Percentiles rank a stretch among this genome's conserved stretches.
Evolutionary conservation across 331 rosid species (phyloP).

Genomic region (Quercus tomentella): DNA sequence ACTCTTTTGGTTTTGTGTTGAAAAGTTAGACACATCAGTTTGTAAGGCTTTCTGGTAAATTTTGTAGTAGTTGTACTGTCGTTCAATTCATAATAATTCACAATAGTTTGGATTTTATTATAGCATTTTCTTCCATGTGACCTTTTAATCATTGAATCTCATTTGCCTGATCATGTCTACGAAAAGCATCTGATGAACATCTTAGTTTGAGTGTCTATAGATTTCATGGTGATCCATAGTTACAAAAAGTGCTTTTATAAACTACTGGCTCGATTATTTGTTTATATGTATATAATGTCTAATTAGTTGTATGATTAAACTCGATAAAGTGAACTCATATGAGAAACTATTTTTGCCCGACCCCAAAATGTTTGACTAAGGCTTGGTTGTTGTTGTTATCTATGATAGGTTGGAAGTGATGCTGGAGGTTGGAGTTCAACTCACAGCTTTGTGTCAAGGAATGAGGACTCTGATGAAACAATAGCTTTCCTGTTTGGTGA

Average conservation of each 20-base stretch:
- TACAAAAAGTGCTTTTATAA: no score
- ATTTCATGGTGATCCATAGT: background rate
- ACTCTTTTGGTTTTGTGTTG: no score
- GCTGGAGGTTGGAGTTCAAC: constrained; percentile 71
- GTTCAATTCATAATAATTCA: no score
- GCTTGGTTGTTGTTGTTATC: background rate
- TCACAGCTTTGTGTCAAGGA: constrained; percentile 63
- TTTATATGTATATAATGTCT: no score
- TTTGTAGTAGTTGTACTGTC: no score
- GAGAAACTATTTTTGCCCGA: background rate
- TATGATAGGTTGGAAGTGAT: constrained; percentile 77
- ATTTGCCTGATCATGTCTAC: background rate
- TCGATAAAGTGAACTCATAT: background rate
- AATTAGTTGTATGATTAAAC: background rate
- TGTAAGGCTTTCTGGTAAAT: no score
- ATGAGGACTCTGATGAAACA: constrained; percentile 73
- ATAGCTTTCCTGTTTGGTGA: constrained; percentile 89
- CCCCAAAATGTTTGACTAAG: no score
- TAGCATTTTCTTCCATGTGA: background rate
- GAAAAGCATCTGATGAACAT: background rate
- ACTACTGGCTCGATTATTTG: no score
- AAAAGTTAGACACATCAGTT: no score
- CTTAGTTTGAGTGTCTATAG: background rate
- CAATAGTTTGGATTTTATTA: no score
- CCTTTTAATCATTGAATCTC: background rate